Evolutionary conservation across 305 asterid genomes (phyloP).

Genomic region (Withania somnifera): DNA sequence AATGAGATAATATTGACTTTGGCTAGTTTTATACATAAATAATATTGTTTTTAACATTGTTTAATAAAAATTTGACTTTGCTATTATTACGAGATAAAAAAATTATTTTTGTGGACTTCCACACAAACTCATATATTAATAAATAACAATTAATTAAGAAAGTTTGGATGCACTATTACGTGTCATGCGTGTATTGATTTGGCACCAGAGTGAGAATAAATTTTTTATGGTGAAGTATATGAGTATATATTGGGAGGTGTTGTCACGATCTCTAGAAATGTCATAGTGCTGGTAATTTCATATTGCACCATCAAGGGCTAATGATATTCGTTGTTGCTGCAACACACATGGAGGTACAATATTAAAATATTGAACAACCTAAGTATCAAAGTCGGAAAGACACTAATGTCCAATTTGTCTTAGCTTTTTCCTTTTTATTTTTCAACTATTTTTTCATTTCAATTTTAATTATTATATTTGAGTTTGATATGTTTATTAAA

Average conservation of each 20-base stretch:
- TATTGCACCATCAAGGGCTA: background rate
- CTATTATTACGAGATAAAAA: too few species aligned
- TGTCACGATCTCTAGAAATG: background rate
- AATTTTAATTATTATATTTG: too few species aligned
- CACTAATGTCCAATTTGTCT: background rate
- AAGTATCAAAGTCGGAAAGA: background rate
- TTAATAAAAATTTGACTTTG: too few species aligned
- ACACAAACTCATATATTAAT: too few species aligned
- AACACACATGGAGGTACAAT: background rate
- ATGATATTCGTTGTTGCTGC: background rate
- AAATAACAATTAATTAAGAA: too few species aligned
- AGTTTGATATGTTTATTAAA: too few species aligned
- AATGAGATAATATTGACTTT: too few species aligned
- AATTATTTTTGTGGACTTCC: too few species aligned
- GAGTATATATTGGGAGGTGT: background rate
- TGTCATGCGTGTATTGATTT: background rate
- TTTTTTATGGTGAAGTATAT: background rate
- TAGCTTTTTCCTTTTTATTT: background rate
- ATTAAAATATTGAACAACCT: background rate
- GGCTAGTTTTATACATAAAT: too few species aligned
- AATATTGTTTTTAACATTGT: too few species aligned
- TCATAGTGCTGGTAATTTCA: background rate
- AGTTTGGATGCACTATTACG: background rate
- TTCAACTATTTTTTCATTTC: too few species aligned
- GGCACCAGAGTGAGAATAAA: background rate